Evolutionary conservation across 2,329 filamentous ascomycete species (phyloP).

Genomic region (Acrocalymma vagum): DNA sequence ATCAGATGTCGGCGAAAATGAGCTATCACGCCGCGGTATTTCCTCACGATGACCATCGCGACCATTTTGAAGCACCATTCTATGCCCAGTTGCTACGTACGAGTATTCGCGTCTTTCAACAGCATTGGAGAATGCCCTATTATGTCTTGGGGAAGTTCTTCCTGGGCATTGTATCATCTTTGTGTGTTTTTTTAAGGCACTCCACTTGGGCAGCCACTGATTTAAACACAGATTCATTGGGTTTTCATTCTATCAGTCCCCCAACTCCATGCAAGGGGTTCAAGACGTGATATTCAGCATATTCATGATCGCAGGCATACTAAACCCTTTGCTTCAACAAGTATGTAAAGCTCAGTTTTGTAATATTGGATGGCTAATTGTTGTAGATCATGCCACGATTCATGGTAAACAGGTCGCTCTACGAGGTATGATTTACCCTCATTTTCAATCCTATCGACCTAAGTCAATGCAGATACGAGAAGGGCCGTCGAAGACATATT

Average conservation of each 20-base stretch:
- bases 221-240: slow-evolving; percentile 56
- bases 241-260: slow-evolving; percentile 75
- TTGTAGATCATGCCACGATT: slow-evolving; percentile 64
- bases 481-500: slow-evolving; percentile 71
- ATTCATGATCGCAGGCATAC: slow-evolving; percentile 54
- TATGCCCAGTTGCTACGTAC: slow-evolving; percentile 32
- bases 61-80: slow-evolving; percentile 52
- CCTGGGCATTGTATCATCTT: slow-evolving; percentile 12
- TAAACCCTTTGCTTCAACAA: slow-evolving; percentile 56
- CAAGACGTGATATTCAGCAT: slow-evolving; percentile 55
- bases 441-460: too few relatives aligned
- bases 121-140: slow-evolving; percentile 50
- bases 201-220: slow-evolving; percentile 4
- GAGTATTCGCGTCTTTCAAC: slow-evolving; percentile 48
- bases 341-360: too few relatives aligned
- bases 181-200: too few relatives aligned
- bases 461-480: too few relatives aligned
- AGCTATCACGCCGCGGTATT: slow-evolving; percentile 20
- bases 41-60: slow-evolving; percentile 35
- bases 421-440: too few relatives aligned
- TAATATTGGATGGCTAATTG: too few relatives aligned
- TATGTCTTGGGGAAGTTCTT: slow-evolving; percentile 42
- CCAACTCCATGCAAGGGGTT: slow-evolving; percentile 46
- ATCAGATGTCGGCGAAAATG: slow-evolving; percentile 46
- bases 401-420: slow-evolving; percentile 62